Evolutionary conservation across 768 basidiomycete species (phyloP).

Genomic region (Boletus edulis): DNA sequence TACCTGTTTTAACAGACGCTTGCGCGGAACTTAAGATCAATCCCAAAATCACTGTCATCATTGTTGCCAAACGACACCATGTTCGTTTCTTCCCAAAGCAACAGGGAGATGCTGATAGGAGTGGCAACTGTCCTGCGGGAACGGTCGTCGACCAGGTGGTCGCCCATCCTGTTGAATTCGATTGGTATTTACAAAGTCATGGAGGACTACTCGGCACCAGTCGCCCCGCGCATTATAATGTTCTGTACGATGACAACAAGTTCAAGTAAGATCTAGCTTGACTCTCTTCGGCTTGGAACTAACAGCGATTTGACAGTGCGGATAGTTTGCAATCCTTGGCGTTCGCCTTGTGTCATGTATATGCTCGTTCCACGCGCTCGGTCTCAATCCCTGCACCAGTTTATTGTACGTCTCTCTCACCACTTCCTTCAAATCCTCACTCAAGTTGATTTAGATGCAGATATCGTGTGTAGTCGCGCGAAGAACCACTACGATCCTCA

Average conservation of each 20-base stretch:
- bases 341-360: conserved; percentile 78
- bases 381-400: conserved; percentile 84
- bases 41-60: conserved; percentile 69
- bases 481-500: conserved; percentile 79
- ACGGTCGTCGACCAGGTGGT: conserved; percentile 75
- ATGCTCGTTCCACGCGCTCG: conserved; percentile 75
- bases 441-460: conserved; percentile 53
- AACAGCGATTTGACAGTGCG: conserved; percentile 37
- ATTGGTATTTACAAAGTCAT: conserved; percentile 78
- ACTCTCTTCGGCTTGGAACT: neutral
- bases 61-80: conserved; percentile 66
- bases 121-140: conserved; percentile 74
- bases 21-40: conserved; percentile 56
- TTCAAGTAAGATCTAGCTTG: conserved; percentile 45
- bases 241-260: conserved; percentile 48
- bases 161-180: conserved; percentile 68
- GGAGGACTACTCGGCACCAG: conserved; percentile 78
- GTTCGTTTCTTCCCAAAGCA: conserved; percentile 53
- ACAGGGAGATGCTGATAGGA: conserved; percentile 51
- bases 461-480: conserved; percentile 72
- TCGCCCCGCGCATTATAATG: conserved; percentile 57
- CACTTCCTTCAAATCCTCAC: neutral
- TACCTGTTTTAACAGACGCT: conserved; percentile 45
- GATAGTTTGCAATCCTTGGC: conserved; percentile 69
- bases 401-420: conserved; percentile 53